These are phyloP conservation scores for Dendrobium chrysotoxum DNA, from an alignment of 106 monocot species.

Conservation along the genomic window DNA sequence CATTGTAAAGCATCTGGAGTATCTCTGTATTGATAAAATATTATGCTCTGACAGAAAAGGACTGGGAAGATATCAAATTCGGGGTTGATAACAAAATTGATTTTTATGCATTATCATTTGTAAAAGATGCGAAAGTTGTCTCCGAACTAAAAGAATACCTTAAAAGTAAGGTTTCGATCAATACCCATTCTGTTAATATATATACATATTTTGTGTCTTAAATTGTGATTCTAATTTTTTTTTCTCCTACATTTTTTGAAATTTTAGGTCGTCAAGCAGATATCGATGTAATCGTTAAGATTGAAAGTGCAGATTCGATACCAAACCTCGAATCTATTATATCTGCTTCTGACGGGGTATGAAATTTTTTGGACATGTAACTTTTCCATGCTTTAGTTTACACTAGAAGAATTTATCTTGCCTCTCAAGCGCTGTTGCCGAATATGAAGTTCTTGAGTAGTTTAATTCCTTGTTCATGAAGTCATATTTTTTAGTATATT, in stretches of 20 bases:
- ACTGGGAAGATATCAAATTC: constrained; percentile 99
- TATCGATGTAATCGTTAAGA: constrained; percentile 86
- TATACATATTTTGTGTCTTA: neutral
- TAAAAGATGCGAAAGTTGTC: constrained; percentile 92
- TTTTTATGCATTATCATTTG: constrained; percentile 98
- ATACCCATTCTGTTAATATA: neutral
- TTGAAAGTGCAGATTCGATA: constrained; percentile 98
- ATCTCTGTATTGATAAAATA: neutral
- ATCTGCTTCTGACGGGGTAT: constrained; percentile 98
- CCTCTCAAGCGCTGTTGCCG: too few relatives aligned
- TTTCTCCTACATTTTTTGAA: constrained; percentile 6
- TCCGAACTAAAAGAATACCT: constrained; percentile 88
- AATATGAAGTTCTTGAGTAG: too few relatives aligned
- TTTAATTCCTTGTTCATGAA: too few relatives aligned
- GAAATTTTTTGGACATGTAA: neutral
- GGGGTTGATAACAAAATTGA: constrained; percentile 96
- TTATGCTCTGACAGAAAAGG: constrained; percentile 58
- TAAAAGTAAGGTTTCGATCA: constrained; percentile 41
- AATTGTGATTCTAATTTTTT: constrained; percentile 6
- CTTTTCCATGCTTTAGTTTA: neutral
- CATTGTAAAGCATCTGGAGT: neutral
- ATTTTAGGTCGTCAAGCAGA: constrained; percentile 72
- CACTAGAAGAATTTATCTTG: neutral
- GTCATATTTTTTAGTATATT: too few relatives aligned
- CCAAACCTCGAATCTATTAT: constrained; percentile 90